Evolutionary conservation across 768 basidiomycete genomes (phyloP).

Genomic region (Leccinum disarticulatum): DNA sequence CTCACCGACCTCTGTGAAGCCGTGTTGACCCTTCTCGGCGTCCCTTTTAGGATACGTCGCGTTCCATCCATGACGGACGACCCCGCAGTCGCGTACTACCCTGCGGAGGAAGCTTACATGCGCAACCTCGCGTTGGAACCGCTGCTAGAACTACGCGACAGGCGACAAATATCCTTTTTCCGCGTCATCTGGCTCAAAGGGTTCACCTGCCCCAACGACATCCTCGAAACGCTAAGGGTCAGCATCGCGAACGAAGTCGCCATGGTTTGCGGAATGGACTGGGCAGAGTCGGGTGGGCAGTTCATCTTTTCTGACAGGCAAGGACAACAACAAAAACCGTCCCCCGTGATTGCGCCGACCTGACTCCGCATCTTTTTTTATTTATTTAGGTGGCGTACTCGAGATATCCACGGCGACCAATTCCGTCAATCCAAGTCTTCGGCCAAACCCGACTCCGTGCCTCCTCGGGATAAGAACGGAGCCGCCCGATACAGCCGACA

Average conservation of each 20-base stretch:
- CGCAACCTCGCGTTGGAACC: constrained; percentile 93
- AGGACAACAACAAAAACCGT: constrained; percentile 20
- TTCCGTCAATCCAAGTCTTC: constrained; percentile 96
- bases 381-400: constrained; percentile 81
- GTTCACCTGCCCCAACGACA: constrained; percentile 98
- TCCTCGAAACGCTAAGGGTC: constrained; percentile 92
- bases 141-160: constrained; percentile 74
- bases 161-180: constrained; percentile 78
- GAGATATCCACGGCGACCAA: constrained; percentile 97
- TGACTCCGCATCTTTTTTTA: not conserved
- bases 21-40: constrained; percentile 87
- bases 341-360: not conserved
- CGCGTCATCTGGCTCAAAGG: constrained; percentile 98
- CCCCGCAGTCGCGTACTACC: constrained; percentile 88
- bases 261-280: constrained; percentile 99
- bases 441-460: constrained; percentile 85
- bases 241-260: constrained; percentile 90
- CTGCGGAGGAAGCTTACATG: constrained; percentile 91
- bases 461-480: constrained; percentile 84
- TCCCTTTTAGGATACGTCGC: constrained; percentile 90
- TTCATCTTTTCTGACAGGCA: constrained; percentile 98
- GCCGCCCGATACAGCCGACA: constrained; percentile 85
- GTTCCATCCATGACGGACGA: constrained; percentile 93
- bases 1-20: constrained; percentile 94
- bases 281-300: constrained; percentile 96